Evolutionary conservation across 768 basidiomycete species (phyloP).

Genomic region (Holtermannia corniformis): DNA sequence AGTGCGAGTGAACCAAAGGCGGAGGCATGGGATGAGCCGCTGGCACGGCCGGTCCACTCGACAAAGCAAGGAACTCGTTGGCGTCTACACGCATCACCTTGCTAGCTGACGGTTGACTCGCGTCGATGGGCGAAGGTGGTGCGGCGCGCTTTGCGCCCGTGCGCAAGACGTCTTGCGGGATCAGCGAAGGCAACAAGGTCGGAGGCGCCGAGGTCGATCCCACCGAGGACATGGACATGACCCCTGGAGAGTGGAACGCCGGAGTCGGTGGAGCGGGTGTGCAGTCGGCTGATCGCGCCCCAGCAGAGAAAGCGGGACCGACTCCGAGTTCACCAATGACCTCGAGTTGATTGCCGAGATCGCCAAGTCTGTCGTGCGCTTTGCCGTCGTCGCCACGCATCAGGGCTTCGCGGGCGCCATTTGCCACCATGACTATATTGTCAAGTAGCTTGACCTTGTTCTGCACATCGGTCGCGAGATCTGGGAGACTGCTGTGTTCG

Average conservation of each 20-base stretch:
- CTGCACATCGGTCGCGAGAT: constrained; percentile 28
- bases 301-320: constrained; percentile 9
- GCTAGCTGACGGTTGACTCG: no score
- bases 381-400: constrained; percentile 30
- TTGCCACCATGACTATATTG: constrained; percentile 32
- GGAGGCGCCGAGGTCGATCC: neutral
- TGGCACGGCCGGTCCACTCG: no score
- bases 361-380: constrained; percentile 33
- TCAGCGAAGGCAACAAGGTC: neutral
- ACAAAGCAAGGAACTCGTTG: neutral
- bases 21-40: constrained; percentile 13
- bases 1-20: constrained; percentile 39
- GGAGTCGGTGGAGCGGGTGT: neutral
- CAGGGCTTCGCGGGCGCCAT: constrained; percentile 31
- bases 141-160: constrained; percentile 4
- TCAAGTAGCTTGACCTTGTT: constrained; percentile 36
- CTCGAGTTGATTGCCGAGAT: constrained; percentile 35
- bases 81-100: neutral
- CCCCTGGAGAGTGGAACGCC: neutral
- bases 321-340: constrained; percentile 28
- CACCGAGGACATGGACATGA: neutral
- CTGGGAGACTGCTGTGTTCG: constrained; percentile 5
- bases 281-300: neutral
- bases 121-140: constrained; percentile 7
- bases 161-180: neutral